A percentile compares a stretch with the other conserved stretches of the same genome.
Conservation (phyloP, 2,329 filamentous ascomycete genomes). For the Ophiocordyceps robertsii region DNA sequence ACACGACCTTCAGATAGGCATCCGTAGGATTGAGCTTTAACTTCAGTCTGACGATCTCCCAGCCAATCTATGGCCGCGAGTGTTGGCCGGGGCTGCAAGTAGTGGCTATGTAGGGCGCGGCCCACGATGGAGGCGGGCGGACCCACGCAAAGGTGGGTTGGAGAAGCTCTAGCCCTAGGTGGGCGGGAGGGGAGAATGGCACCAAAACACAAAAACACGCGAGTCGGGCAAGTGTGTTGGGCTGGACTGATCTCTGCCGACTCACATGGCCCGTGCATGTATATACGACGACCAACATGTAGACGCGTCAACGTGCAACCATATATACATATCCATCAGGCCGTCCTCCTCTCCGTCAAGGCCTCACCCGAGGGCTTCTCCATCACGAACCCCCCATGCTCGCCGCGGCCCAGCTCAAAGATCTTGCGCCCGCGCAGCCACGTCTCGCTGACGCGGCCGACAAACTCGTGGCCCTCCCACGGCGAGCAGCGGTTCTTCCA, state of each 20-base stretch:
- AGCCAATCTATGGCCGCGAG: slow-evolving; percentile 15
- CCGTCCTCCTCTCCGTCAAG: slow-evolving; percentile 48
- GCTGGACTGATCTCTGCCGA: too few species aligned
- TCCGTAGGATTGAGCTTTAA: slow-evolving; percentile 13
- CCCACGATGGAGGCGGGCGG: too few species aligned
- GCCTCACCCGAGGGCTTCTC: slow-evolving; percentile 34
- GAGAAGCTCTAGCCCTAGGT: too few species aligned
- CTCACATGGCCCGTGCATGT: too few species aligned
- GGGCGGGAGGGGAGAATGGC: too few species aligned
- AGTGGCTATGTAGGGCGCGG: too few species aligned
- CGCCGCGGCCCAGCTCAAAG: slow-evolving; percentile 49
- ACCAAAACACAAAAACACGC: too few species aligned
- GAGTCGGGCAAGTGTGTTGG: too few species aligned
- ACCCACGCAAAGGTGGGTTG: too few species aligned
- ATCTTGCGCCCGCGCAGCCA: slow-evolving; percentile 68
- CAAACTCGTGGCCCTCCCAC: slow-evolving; percentile 70
- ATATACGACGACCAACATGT: too few species aligned
- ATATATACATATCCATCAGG: too few species aligned
- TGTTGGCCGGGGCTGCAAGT: background rate
- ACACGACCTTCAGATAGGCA: slow-evolving; percentile 15
- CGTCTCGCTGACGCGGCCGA: slow-evolving; percentile 69
- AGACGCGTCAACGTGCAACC: too few species aligned
- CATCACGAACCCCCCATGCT: slow-evolving; percentile 33
- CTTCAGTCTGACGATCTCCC: slow-evolving; percentile 16
- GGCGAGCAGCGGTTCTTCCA: slow-evolving; percentile 90